A percentile compares a stretch with the other conserved stretches of the same genome.
phyloP scores from a whole-genome alignment of 2,329 filamentous ascomycete genomes.

The Trichoderma atroviride region DNA sequence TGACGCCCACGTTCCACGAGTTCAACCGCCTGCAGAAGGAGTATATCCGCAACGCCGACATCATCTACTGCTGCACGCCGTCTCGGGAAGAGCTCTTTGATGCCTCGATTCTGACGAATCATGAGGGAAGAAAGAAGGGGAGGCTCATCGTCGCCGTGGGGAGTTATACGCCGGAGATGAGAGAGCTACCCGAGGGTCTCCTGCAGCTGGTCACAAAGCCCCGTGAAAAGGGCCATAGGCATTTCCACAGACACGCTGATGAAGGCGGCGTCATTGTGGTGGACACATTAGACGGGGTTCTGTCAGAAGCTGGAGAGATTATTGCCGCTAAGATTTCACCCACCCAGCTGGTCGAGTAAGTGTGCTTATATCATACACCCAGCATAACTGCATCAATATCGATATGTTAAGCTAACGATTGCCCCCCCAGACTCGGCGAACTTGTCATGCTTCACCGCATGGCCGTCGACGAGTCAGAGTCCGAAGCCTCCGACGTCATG shows the following conservation, averaged over 20 bases:
- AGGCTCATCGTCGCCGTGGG: slow-evolving; percentile 74
- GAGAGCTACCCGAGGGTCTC: slow-evolving; percentile 78
- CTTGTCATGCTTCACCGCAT: slow-evolving; percentile 64
- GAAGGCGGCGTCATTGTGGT: slow-evolving; percentile 71
- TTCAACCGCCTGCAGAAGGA: slow-evolving; percentile 67
- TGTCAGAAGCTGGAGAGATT: slow-evolving; percentile 85
- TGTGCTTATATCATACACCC: slow-evolving; percentile 24
- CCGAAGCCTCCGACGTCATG: slow-evolving; percentile 36
- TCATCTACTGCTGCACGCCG: slow-evolving; percentile 88
- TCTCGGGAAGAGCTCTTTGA: slow-evolving; percentile 76
- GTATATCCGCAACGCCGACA: slow-evolving; percentile 71
- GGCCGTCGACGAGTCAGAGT: slow-evolving; percentile 45
- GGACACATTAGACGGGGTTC: slow-evolving; percentile 75
- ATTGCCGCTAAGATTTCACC: slow-evolving; percentile 74
- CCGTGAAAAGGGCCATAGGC: slow-evolving; percentile 51
- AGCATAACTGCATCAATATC: background rate
- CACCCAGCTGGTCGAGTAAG: slow-evolving; percentile 77
- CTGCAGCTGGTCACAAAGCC: slow-evolving; percentile 62
- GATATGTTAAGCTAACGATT: background rate
- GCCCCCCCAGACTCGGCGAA: slow-evolving; percentile 70
- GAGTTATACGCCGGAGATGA: slow-evolving; percentile 71
- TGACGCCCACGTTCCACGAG: slow-evolving; percentile 72
- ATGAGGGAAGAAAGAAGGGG: slow-evolving; percentile 70
- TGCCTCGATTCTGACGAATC: slow-evolving; percentile 67
- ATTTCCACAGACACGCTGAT: slow-evolving; percentile 67